Evolutionary conservation across 2,329 filamentous ascomycete genomes (phyloP), one percentile per base, ranked within the genome.

Genomic region (Colletotrichum theobromicola): DNA sequence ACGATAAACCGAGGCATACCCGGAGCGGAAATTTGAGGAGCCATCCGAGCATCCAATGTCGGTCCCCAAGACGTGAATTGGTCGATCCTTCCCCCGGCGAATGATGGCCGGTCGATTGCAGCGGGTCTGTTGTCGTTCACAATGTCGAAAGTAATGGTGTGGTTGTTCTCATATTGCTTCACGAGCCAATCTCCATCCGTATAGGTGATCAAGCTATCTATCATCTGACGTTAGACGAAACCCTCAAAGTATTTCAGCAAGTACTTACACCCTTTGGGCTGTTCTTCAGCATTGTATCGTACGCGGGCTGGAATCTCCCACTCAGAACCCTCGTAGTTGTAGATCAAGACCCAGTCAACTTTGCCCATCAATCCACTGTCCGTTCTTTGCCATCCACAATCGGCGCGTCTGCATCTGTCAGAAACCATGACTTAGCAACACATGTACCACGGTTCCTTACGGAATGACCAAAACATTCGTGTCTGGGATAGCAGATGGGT

Each of bases 1-100:
- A n/a, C 18, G 24, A n/a, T 50, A 12, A 50, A 50, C 12, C n/a
- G 2, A 26, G 13, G 18, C 28, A 21, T 24, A 60, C 90, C 90
- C 3, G 89, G 89, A 2, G 88, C 84, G 13, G 86, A 87, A 42
- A 91, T 80, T 76, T 91, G 86, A 2, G 90, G 90, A 80, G 90
- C 90, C 61, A 89, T 81, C 55, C 88, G 86, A 76, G 91, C 83
- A 78, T 93, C 90, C 79, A 87, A 91, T 2, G 87, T 90, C 2
- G 91, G 90, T 8, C 91, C 90, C 91, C 90, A 93, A 12, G 87
- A 88, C 42, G 88, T 90, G 79, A 84, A 91, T 4, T 81, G 80
- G 77, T 60, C 57, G 28, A 60, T 60, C 34, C 57, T 60, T 8
- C 57, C 57, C 1, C 87, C 90, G 8, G 53, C 28, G n/a, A 16